These are phyloP conservation scores for Climacium dendroides DNA, from an alignment of 225 moss, liverwort and hornwort genomes.

Conservation along the genomic window DNA sequence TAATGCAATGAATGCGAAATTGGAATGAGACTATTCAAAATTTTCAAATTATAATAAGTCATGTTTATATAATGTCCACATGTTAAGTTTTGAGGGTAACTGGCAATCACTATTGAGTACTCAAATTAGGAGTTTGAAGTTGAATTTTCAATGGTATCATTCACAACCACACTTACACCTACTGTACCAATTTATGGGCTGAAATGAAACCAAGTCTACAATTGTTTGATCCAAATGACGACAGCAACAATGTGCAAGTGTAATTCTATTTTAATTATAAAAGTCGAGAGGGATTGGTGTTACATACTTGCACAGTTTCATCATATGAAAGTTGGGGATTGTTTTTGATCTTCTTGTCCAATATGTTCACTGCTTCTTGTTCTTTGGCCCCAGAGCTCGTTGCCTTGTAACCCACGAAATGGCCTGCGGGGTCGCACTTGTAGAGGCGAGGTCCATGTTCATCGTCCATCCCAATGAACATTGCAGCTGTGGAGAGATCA, in stretches of 20 bases:
- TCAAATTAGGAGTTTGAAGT: too few species aligned
- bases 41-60: too few species aligned
- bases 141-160: too few species aligned
- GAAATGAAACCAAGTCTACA: neutral
- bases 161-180: neutral
- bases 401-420: constrained; percentile 49
- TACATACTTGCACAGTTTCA: constrained; percentile 78
- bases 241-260: neutral
- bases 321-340: constrained; percentile 75
- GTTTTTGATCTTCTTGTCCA: constrained; percentile 82
- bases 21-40: neutral
- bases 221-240: neutral
- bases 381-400: constrained; percentile 90
- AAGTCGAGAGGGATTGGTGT: neutral
- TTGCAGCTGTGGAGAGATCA: constrained; percentile 41
- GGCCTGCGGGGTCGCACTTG: constrained; percentile 59
- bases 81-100: neutral
- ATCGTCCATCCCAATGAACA: constrained; percentile 87
- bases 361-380: constrained; percentile 83
- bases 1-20: neutral
- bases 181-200: neutral
- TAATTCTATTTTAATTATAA: neutral
- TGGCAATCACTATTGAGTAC: neutral
- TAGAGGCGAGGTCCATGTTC: constrained; percentile 71
- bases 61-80: neutral